Base-by-base conservation (phyloP, 2,329 filamentous ascomycete species). In the Cladophialophora chaetospira region DNA sequence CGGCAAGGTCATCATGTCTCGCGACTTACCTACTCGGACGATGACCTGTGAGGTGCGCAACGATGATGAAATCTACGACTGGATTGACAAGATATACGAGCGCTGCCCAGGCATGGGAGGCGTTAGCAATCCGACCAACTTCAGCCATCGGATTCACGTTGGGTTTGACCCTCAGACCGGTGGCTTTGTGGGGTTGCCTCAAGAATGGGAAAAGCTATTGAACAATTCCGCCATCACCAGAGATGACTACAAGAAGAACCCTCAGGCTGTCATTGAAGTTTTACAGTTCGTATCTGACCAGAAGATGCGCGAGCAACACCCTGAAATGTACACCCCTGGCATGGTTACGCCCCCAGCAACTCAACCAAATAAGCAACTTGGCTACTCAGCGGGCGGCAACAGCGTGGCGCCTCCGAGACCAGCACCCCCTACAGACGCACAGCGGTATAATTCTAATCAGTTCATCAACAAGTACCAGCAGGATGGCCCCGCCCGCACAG, bases 71-170 rank as follows among this genome's bases (percentile, higher is more conserved):
- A 85, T 99, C 52, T 99, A 99, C 73, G 91, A 96, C 68, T 99
- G 94, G 94, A 96, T 97, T 68, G 94, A 99, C 73, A 90, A 92
- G 72, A 95, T 99, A 65, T 97, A 97, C 72, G 91, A 93, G 66
- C 88, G 93, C 63, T 97, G 93, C 72, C 94, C 94, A 15, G 93
- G 91, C 61, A 96, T 97, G 91, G 92, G 94, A 60, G 94, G 94
- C 66, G 94, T 99, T 55, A 97, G 93, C 76, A 97, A 97, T 73
- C 94, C 94, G 4, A 97, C 94, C 64, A 97, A 97, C 77, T 99
- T 99, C 77, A 91, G 89, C 21, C 94, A 99, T 72, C 88, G 92
- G 44, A 92, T 99, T 21, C 94, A 99, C 72, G 94, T 99, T 64
- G 94, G 94, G 58, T 99, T 97, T 70, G 94, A 99, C 71, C 91